Base-by-base conservation (phyloP, 139 green algal species). In the Asterochloris erici region DNA sequence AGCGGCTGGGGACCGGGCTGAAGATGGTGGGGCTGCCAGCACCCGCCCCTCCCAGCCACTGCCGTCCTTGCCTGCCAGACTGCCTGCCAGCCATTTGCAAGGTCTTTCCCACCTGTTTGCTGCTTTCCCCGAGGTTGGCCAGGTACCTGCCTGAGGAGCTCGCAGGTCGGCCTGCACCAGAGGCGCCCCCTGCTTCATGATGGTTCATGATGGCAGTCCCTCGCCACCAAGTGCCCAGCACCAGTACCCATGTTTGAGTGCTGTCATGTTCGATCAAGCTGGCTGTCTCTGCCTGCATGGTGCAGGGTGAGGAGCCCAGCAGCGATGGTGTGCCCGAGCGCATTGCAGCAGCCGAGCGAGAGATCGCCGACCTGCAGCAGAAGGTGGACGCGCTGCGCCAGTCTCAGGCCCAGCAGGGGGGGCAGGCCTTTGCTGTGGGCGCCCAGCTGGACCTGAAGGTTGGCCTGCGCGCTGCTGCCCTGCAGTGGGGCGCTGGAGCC, bases 351-450 rank as follows among this genome's bases (percentile, higher is more conserved):
- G 76, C 91, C 74, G 62, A 79, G 27, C 29, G 54, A 23, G 90
- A 95, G 78, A 81, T 94, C 19, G 77, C 84, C 15, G 73, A 87
- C 19, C 81, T 95, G 54, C 68, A 85, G 62, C 76, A 12, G 27
- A 71, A 90, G 78, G 77, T 94, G 11, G 87, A 88, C 61, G 74
- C 73, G 66, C 87, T 91, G 74, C 75, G 84, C 23, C 73, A 82
- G 47, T 29, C 63, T 26, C 73, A 74, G 61, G 62, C 78, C 0
- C 78, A 82, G 28, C 60, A 62, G 27, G 73, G 61, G 26, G 78
- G 61, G 61, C 73, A 74, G 23, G 61, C 73, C 26, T 29, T 74
- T 61, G 63, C 78, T 9, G 63, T 63, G 61, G 62, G 28, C 26
- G 54, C 63, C 28, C 63, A 74, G 12, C 62, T 82, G 61, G 63